phyloP scores from a whole-genome alignment of 768 basidiomycete genomes.

The Hericium rajendrae region DNA sequence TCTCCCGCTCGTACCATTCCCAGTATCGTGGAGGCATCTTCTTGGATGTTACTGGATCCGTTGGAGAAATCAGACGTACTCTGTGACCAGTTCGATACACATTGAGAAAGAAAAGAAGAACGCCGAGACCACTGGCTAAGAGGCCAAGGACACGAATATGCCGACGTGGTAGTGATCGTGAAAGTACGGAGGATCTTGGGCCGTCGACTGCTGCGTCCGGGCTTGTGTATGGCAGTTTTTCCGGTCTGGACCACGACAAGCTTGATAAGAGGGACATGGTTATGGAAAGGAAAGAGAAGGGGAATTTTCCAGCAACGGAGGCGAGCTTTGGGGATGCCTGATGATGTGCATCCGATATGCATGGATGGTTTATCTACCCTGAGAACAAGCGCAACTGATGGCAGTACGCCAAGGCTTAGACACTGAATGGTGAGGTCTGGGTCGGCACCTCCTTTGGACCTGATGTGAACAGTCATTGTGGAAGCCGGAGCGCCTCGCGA shows the following conservation, averaged over 20 bases:
- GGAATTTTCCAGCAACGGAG: background rate
- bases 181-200: background rate
- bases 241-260: background rate
- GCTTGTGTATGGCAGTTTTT: background rate
- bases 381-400: too few relatives aligned
- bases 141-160: background rate
- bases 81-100: background rate
- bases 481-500: too few relatives aligned
- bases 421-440: too few relatives aligned
- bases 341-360: slow-evolving; percentile 6
- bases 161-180: background rate
- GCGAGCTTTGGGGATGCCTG: slow-evolving; percentile 1
- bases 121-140: background rate
- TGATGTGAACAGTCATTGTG: too few relatives aligned
- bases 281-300: background rate
- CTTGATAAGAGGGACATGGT: background rate
- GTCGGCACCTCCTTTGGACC: too few relatives aligned
- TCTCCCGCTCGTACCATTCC: slow-evolving; percentile 3
- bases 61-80: background rate
- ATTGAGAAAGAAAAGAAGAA: background rate
- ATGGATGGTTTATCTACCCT: too few relatives aligned
- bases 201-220: background rate
- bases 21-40: slow-evolving; percentile 4
- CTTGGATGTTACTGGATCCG: background rate
- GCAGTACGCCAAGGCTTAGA: too few relatives aligned